phyloP scores from a whole-genome alignment of 208 protist genomes.

The Leishmania braziliensis region DNA sequence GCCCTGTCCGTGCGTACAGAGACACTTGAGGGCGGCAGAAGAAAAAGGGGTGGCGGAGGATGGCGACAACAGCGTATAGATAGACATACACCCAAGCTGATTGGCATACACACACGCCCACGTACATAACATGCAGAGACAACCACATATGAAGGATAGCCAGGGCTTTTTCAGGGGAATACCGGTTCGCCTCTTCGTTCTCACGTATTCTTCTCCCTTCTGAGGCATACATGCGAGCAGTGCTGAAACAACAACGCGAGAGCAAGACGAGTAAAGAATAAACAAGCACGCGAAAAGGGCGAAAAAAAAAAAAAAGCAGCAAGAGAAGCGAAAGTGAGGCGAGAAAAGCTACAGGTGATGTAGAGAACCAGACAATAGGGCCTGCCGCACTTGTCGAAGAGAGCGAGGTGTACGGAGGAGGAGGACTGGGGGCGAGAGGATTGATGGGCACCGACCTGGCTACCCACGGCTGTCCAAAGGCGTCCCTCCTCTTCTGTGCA shows the following conservation, averaged over 20 bases:
- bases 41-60: constrained; percentile 17
- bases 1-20: neutral
- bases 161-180: neutral
- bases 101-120: neutral
- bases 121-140: neutral
- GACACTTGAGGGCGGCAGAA: neutral
- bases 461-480: too few relatives aligned
- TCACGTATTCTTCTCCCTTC: neutral
- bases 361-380: constrained; percentile 21
- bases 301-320: neutral
- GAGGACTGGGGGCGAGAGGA: too few relatives aligned
- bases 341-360: constrained; percentile 9
- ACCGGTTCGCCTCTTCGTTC: neutral
- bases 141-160: neutral
- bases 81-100: neutral
- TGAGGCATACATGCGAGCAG: neutral
- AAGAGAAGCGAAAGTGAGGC: constrained; percentile 2
- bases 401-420: too few relatives aligned
- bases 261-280: neutral
- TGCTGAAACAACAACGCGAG: neutral
- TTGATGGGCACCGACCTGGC: too few relatives aligned
- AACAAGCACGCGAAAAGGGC: neutral
- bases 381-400: neutral
- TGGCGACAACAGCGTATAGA: constrained; percentile 5
- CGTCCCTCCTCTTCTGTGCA: neutral